Percentiles rank a stretch among this genome's conserved stretches.
Conservation (phyloP, 805 yeast genomes). For the Metschnikowia borealis region DNA sequence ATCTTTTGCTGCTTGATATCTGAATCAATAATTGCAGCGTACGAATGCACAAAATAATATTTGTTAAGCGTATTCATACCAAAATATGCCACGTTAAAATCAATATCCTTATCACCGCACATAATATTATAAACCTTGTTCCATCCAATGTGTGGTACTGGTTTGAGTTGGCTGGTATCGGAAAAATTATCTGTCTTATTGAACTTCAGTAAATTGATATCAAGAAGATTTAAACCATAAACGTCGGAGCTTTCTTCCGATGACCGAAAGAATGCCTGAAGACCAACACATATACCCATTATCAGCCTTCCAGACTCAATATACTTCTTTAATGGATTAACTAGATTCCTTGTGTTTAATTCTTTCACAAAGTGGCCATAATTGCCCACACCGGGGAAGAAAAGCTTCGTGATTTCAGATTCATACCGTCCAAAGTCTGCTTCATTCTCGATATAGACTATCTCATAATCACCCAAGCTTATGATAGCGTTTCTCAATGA, state of each 20-base stretch:
- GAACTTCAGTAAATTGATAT: constrained; percentile 53
- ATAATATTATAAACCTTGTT: constrained; percentile 44
- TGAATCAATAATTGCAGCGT: constrained; percentile 64
- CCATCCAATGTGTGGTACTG: constrained; percentile 99
- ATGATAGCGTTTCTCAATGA: constrained; percentile 86
- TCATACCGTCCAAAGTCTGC: constrained; percentile 45
- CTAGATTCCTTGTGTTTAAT: constrained; percentile 57
- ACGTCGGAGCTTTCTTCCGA: constrained; percentile 69
- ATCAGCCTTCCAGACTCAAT: constrained; percentile 76
- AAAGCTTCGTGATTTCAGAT: constrained; percentile 49
- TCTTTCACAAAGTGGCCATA: constrained; percentile 89
- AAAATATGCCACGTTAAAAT: constrained; percentile 40
- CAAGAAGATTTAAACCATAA: constrained; percentile 46
- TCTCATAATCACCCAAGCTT: constrained; percentile 62
- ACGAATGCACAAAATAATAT: constrained; percentile 94
- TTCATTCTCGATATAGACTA: constrained; percentile 56
- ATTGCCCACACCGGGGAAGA: constrained; percentile 97
- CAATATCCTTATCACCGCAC: constrained; percentile 21
- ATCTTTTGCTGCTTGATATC: constrained; percentile 23
- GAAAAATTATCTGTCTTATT: constrained; percentile 33
- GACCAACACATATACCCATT: constrained; percentile 97
- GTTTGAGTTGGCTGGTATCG: constrained; percentile 44
- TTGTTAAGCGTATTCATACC: constrained; percentile 64
- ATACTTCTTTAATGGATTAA: constrained; percentile 60
- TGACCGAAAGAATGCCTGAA: constrained; percentile 75